Evolutionary conservation across 176 grass and related monocot genomes (phyloP).

Genomic region (Cenchrus purpureus): DNA sequence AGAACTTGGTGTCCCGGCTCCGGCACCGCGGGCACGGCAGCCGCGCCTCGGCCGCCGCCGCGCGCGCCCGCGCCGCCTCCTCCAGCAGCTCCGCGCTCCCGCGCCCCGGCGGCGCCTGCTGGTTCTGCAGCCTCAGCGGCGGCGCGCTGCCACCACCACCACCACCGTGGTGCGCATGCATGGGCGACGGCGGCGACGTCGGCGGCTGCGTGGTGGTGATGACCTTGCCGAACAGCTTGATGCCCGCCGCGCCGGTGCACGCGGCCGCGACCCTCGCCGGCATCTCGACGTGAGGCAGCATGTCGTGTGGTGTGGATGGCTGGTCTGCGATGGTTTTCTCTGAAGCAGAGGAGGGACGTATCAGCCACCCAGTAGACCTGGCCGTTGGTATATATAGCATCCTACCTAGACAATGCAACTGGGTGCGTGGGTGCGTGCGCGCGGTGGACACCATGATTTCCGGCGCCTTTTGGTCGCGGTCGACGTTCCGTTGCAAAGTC

Average conservation of each 20-base stretch:
- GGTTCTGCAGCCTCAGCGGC: too few relatives aligned
- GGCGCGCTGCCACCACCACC: too few relatives aligned
- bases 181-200: background rate
- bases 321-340: background rate
- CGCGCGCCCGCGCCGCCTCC: slow-evolving; percentile 36
- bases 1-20: slow-evolving; percentile 68
- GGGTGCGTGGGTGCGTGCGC: background rate
- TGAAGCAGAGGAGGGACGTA: background rate
- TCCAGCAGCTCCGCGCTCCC: slow-evolving; percentile 12
- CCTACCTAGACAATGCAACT: background rate
- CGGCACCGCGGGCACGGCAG: slow-evolving; percentile 65
- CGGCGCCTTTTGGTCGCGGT: background rate
- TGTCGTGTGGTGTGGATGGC: background rate
- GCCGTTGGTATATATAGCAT: slow-evolving; percentile 22
- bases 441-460: slow-evolving; percentile 32
- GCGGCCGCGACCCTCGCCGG: background rate
- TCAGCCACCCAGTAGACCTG: background rate
- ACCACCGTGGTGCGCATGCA: too few relatives aligned
- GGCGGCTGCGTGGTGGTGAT: slow-evolving; percentile 6
- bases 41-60: slow-evolving; percentile 26
- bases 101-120: slow-evolving; percentile 11
- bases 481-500: background rate
- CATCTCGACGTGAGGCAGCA: slow-evolving; percentile 28
- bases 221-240: slow-evolving; percentile 42
- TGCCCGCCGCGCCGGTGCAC: slow-evolving; percentile 21